Conservation (phyloP, 2,329 filamentous ascomycete species). For the Chaetomium strumarium region DNA sequence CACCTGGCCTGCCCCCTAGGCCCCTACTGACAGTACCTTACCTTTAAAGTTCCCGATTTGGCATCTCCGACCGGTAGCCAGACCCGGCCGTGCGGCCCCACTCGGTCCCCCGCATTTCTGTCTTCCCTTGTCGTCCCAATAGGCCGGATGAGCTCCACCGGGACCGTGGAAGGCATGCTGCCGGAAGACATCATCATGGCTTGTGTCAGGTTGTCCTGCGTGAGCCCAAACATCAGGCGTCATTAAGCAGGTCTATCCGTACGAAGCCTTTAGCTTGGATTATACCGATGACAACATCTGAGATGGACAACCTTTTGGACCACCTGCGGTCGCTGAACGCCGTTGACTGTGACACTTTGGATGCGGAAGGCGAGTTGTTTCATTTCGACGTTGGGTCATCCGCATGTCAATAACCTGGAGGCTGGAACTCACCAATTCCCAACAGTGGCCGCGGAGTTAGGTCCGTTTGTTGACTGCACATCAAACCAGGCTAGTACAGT, state of each 20-base stretch:
- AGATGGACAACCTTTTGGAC: conserved; percentile 32
- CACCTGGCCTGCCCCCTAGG: too few relatives aligned
- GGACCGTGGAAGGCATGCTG: neutral
- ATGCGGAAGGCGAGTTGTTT: conserved; percentile 36
- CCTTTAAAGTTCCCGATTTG: too few relatives aligned
- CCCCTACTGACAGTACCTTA: too few relatives aligned
- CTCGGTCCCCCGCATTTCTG: too few relatives aligned
- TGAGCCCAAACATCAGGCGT: neutral
- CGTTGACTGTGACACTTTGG: conserved; percentile 48
- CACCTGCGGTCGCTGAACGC: conserved; percentile 38
- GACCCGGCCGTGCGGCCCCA: too few relatives aligned
- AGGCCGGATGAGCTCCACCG: neutral
- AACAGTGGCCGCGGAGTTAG: conserved; percentile 39
- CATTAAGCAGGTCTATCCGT: neutral
- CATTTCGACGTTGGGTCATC: too few relatives aligned
- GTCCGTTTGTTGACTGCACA: conserved; percentile 47
- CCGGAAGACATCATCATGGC: neutral
- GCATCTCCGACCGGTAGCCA: too few relatives aligned
- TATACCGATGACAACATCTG: neutral
- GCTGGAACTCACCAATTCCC: conserved; percentile 1
- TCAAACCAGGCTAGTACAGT: conserved; percentile 43
- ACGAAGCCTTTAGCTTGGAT: neutral
- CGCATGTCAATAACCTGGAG: too few relatives aligned
- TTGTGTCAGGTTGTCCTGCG: too few relatives aligned
- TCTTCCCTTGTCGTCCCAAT: too few relatives aligned